These are phyloP conservation scores for Phialophora expanda DNA, from an alignment of 2,329 filamentous ascomycete species.

Conservation along the genomic window DNA sequence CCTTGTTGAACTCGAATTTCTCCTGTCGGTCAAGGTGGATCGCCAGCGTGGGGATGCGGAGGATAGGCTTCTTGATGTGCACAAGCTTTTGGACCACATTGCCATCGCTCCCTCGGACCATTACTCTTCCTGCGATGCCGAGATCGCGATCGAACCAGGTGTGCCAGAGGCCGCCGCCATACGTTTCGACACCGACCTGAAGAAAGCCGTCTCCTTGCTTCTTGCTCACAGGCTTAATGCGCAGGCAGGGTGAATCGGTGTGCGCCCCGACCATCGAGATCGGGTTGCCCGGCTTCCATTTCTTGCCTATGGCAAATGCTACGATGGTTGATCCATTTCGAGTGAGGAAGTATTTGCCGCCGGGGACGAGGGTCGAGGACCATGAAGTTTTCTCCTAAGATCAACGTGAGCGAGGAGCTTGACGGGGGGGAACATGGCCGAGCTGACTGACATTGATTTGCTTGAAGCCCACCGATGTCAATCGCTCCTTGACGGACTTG, in stretches of 20 bases:
- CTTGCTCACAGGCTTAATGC: slow-evolving; percentile 93
- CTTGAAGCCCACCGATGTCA: slow-evolving; percentile 83
- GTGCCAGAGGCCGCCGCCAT: slow-evolving; percentile 96
- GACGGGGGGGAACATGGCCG: neutral
- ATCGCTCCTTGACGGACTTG: slow-evolving; percentile 72
- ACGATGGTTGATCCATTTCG: slow-evolving; percentile 91
- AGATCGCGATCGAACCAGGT: slow-evolving; percentile 97
- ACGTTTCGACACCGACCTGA: slow-evolving; percentile 94
- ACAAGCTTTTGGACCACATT: slow-evolving; percentile 82
- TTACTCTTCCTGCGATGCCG: slow-evolving; percentile 83
- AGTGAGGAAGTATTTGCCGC: slow-evolving; percentile 95
- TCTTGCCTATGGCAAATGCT: slow-evolving; percentile 86
- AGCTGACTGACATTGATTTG: slow-evolving; percentile 68
- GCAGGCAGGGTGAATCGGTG: slow-evolving; percentile 90
- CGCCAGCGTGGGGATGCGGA: slow-evolving; percentile 89
- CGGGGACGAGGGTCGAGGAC: slow-evolving; percentile 77
- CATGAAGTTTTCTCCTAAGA: slow-evolving; percentile 81
- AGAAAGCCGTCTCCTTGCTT: slow-evolving; percentile 84
- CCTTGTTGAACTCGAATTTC: slow-evolving; percentile 93
- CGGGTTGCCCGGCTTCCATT: slow-evolving; percentile 90
- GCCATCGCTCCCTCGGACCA: slow-evolving; percentile 75
- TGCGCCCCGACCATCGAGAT: slow-evolving; percentile 93
- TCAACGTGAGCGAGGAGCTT: neutral
- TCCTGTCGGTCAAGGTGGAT: slow-evolving; percentile 89
- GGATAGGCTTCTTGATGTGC: slow-evolving; percentile 86